Conservation (phyloP, 768 basidiomycete genomes). For the Boletus pseudopeckii region DNA sequence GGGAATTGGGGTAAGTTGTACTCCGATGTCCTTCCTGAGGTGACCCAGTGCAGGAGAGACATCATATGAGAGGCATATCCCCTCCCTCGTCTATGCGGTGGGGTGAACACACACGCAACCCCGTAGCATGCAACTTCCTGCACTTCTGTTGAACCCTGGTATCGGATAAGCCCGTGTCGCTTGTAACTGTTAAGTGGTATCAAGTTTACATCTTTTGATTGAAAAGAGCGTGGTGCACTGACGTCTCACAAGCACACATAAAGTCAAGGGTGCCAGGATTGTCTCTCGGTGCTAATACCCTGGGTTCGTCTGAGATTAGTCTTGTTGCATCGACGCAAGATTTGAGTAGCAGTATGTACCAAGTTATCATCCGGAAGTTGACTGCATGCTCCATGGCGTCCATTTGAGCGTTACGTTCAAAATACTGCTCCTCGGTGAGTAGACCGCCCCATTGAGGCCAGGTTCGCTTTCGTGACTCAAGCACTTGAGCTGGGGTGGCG, state of each 20-base stretch:
- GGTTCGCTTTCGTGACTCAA: slow-evolving; percentile 39
- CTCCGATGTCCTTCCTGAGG: slow-evolving; percentile 34
- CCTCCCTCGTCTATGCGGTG: slow-evolving; percentile 43
- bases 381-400: slow-evolving; percentile 42
- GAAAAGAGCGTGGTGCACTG: slow-evolving; percentile 17
- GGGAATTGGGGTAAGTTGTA: slow-evolving; percentile 38
- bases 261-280: slow-evolving; percentile 52
- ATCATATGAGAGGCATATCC: slow-evolving; percentile 66
- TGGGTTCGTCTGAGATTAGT: slow-evolving; percentile 19
- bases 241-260: slow-evolving; percentile 64
- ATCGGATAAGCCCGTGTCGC: slow-evolving; percentile 32
- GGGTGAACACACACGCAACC: slow-evolving; percentile 57
- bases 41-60: slow-evolving; percentile 57
- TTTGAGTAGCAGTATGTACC: slow-evolving; percentile 36
- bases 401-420: slow-evolving; percentile 39
- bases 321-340: background rate
- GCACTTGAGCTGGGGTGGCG: slow-evolving; percentile 46
- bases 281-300: slow-evolving; percentile 56
- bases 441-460: slow-evolving; percentile 43
- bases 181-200: slow-evolving; percentile 30
- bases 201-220: background rate
- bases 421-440: slow-evolving; percentile 43
- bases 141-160: slow-evolving; percentile 14
- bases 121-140: slow-evolving; percentile 45
- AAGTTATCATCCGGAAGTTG: slow-evolving; percentile 47